phyloP scores from a whole-genome alignment of 2,329 filamentous ascomycete species.

The Fusarium duplospermum region DNA sequence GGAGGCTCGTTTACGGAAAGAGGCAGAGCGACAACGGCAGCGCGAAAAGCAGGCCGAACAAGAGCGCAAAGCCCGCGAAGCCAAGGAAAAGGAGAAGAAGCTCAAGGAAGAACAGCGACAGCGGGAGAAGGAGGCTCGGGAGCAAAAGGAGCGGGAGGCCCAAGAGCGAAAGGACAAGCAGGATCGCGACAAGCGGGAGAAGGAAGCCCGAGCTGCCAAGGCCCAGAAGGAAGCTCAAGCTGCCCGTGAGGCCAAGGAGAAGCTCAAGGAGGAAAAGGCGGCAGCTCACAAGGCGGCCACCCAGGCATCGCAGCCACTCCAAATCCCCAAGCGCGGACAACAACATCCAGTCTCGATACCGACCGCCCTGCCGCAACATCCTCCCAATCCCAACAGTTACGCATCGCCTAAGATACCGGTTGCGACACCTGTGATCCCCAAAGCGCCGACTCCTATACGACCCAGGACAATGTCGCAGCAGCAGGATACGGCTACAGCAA shows the following conservation, averaged over 20 bases:
- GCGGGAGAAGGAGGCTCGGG: slow-evolving; percentile 81
- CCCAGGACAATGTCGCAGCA: slow-evolving; percentile 84
- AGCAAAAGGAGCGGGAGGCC: slow-evolving; percentile 77
- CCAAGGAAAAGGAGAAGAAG: slow-evolving; percentile 80
- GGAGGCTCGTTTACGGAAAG: slow-evolving; percentile 85
- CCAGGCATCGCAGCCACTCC: slow-evolving; percentile 50
- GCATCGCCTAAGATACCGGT: slow-evolving; percentile 84
- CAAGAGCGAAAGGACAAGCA: slow-evolving; percentile 72
- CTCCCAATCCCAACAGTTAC: slow-evolving; percentile 66
- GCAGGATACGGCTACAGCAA: slow-evolving; percentile 76
- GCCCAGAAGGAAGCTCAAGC: slow-evolving; percentile 69
- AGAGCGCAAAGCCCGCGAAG: slow-evolving; percentile 79
- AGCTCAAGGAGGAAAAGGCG: slow-evolving; percentile 75
- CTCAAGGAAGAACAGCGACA: slow-evolving; percentile 84
- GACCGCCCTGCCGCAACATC: slow-evolving; percentile 68
- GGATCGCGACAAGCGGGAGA: slow-evolving; percentile 71
- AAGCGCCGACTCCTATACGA: slow-evolving; percentile 83
- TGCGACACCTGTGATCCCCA: slow-evolving; percentile 84
- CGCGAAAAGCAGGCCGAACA: slow-evolving; percentile 86
- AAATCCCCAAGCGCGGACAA: slow-evolving; percentile 53
- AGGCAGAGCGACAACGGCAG: slow-evolving; percentile 86
- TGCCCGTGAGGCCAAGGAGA: slow-evolving; percentile 63
- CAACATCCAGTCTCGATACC: slow-evolving; percentile 59
- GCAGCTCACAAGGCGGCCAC: slow-evolving; percentile 51
- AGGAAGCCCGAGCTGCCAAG: slow-evolving; percentile 66